These are phyloP conservation scores for Aspergillus carlsbadensis DNA, from an alignment of 495 filamentous ascomycete species.

Conservation along the genomic window DNA sequence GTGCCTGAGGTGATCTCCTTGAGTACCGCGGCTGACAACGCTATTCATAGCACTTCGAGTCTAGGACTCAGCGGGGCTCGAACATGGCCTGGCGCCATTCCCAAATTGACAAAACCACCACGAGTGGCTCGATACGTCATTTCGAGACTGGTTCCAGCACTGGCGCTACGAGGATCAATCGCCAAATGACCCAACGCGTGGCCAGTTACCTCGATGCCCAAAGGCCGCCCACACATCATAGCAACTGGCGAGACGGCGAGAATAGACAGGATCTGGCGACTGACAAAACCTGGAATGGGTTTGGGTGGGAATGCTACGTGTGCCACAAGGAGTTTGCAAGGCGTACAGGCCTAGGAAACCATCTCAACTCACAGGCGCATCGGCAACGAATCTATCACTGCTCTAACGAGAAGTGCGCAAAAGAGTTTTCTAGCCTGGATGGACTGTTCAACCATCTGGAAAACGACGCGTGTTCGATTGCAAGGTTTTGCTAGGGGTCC, in stretches of 20 bases:
- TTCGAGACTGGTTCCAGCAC: conserved; percentile 45
- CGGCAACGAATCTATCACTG: conserved; percentile 54
- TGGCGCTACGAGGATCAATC: conserved; percentile 33
- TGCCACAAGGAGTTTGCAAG: conserved; percentile 38
- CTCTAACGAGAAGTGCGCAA: conserved; percentile 42
- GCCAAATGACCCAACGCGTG: conserved; percentile 33
- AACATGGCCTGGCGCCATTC: conserved; percentile 46
- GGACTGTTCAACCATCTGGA: conserved; percentile 55
- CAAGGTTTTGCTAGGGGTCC: conserved; percentile 48
- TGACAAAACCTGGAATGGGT: conserved; percentile 36
- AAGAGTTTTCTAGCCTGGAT: conserved; percentile 48
- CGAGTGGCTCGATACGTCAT: conserved; percentile 46
- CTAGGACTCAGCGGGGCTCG: conserved; percentile 33
- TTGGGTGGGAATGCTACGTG: conserved; percentile 44
- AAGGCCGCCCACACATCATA: conserved; percentile 40
- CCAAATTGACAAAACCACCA: conserved; percentile 32
- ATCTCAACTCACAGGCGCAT: conserved; percentile 40
- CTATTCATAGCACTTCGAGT: conserved; percentile 42
- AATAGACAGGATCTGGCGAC: conserved; percentile 21
- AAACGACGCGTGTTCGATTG: conserved; percentile 50
- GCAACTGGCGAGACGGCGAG: conserved; percentile 31
- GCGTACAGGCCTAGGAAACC: conserved; percentile 24
- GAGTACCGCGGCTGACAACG: not conserved
- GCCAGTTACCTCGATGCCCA: conserved; percentile 33
- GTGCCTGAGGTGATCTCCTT: not conserved